Evolutionary conservation across 140 eudicot genomes (phyloP), one percentile per base, ranked within the genome.

Genomic region (Flaveria floridana): DNA sequence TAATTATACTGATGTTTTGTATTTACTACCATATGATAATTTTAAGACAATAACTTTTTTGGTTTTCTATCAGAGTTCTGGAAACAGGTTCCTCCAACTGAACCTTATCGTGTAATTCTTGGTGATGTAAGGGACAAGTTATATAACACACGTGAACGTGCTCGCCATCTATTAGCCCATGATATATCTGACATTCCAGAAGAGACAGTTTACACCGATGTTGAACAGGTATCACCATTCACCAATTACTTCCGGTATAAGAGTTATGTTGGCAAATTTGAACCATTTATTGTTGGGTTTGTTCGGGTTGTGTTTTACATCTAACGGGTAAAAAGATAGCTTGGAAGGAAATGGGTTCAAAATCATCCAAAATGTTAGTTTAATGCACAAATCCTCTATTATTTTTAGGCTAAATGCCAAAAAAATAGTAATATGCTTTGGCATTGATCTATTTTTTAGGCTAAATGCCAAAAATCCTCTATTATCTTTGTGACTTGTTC

Each of bases 61-160:
- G 44, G 50, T 23, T 71, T 76, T 58, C 68, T 61, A 8, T 76
- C 87, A 94, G 99, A 94, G 84, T 94, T 94, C 62, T 94, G 99
- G 99, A 94, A 94, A 51, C 87, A 86, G 67, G 87, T 94, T 46
- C 97, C 99, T 13, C 86, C 95, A 9, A 94, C 74, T 83, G 99
- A 94, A 78, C 99, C 99, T 42, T 94, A 94, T 37, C 92, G 99
- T 74, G 99, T 94, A 26, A 85, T 94, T 64, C 95, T 94, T 65
- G 97, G 96, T 58, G 99, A 94, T 41, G 99, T 94, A 72, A 91
- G 99, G 71, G 99, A 94, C 74, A 88, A 83, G 81, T 71, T 94
- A 73, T 94, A 94, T 69, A 84, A 84, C 42, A 91, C 99, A 3
- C 99, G 99, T 78, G 99, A 94, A 79, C 96, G 97, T 70, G 79